phyloP scores from a whole-genome alignment of 106 monocot species.

The Apostasia ramifera region DNA sequence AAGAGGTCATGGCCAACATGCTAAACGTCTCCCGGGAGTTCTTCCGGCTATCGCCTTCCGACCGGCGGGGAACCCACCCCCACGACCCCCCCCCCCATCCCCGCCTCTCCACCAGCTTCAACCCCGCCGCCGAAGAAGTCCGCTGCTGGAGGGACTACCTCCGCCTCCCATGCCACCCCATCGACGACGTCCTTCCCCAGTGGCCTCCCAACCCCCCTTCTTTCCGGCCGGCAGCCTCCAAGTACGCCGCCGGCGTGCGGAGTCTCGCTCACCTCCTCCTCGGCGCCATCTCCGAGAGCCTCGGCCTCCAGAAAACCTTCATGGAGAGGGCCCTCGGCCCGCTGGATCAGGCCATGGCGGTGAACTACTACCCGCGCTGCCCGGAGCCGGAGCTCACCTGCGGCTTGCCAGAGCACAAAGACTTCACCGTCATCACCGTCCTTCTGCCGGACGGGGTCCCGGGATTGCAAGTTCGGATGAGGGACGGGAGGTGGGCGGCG shows the following conservation, averaged over 20 bases:
- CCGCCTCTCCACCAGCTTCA: conserved; percentile 86
- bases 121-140: conserved; percentile 59
- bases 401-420: conserved; percentile 64
- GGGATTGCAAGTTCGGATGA: conserved; percentile 33
- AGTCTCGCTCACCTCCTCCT: conserved; percentile 27
- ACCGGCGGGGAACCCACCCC: conserved; percentile 56
- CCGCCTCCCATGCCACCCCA: conserved; percentile 76
- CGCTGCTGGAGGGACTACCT: conserved; percentile 81
- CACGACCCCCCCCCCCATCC: conserved; percentile 62
- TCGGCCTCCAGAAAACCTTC: conserved; percentile 36
- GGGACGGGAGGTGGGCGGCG: conserved; percentile 27
- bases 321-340: conserved; percentile 55
- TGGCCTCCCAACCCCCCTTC: conserved; percentile 61
- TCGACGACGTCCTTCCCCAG: conserved; percentile 45
- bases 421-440: conserved; percentile 36
- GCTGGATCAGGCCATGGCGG: conserved; percentile 71
- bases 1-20: conserved; percentile 22
- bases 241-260: conserved; percentile 36
- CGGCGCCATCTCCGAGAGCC: conserved; percentile 56
- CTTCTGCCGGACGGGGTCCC: conserved; percentile 31
- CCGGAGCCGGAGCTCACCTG: conserved; percentile 70
- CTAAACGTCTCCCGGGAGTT: conserved; percentile 36
- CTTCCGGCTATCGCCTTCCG: conserved; percentile 53
- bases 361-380: conserved; percentile 81
- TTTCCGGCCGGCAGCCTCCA: conserved; percentile 41